phyloP scores from a whole-genome alignment of 192 early-diverging fungal species.

The Cetraspora pellucida region DNA sequence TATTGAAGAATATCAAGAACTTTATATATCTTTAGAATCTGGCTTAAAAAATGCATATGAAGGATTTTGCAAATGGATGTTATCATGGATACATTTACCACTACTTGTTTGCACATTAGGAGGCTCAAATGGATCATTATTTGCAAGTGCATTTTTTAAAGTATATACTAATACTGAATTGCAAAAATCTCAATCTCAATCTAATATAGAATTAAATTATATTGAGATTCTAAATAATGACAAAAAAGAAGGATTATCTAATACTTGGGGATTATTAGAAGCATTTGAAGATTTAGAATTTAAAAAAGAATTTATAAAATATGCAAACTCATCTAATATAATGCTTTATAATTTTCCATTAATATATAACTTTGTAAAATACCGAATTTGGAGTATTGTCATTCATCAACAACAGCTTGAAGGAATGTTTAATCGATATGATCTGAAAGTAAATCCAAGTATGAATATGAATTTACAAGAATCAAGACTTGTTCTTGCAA shows the following conservation, averaged over 20 bases:
- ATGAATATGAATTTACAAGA: slow-evolving; percentile 4
- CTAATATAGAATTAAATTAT: not conserved
- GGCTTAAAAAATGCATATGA: too few species aligned
- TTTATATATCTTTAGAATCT: too few species aligned
- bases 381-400: slow-evolving; percentile 6
- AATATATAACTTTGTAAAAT: slow-evolving; percentile 5
- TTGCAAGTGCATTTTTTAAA: not conserved
- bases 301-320: not conserved
- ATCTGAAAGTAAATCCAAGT: not conserved
- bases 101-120: not conserved
- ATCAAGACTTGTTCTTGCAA: not conserved
- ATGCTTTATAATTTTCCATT: not conserved
- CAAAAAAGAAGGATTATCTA: not conserved
- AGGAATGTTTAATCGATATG: slow-evolving; percentile 23
- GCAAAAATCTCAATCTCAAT: not conserved
- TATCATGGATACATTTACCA: not conserved
- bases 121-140: not conserved
- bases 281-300: slow-evolving; percentile 6
- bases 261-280: slow-evolving; percentile 8
- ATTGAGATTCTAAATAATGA: too few species aligned
- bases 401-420: slow-evolving; percentile 14
- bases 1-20: too few species aligned
- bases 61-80: too few species aligned
- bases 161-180: not conserved
- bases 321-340: not conserved